A percentile compares a stretch with the other conserved stretches of the same genome.
Conservation (phyloP, 352 stramenopile species). For the Globisporangium cystogenes region DNA sequence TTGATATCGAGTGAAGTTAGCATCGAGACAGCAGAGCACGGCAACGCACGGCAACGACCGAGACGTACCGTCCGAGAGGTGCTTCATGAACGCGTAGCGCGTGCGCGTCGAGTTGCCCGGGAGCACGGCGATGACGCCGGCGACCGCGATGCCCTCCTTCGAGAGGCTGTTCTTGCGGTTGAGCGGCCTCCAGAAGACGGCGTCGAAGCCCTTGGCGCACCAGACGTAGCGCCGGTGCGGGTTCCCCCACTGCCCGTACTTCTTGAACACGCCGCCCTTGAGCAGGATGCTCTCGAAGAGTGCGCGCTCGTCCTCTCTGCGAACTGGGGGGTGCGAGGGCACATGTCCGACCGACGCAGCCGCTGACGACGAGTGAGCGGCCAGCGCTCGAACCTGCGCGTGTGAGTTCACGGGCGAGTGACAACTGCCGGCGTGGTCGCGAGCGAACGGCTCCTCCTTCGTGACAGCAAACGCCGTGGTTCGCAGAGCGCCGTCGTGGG, state of each 20-base stretch:
- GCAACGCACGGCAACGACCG: too few relatives aligned
- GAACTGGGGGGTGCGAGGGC: background rate
- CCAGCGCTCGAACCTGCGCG: background rate
- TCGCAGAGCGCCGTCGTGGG: background rate
- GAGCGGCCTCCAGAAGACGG: constrained; percentile 58
- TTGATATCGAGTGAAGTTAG: background rate
- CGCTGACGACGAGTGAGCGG: background rate
- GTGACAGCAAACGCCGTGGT: background rate
- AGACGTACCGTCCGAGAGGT: constrained; percentile 51
- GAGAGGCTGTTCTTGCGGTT: constrained; percentile 58
- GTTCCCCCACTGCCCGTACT: constrained; percentile 71
- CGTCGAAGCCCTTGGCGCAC: constrained; percentile 61
- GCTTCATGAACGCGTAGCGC: constrained; percentile 73
- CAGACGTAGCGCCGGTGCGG: constrained; percentile 71
- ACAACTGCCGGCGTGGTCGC: background rate
- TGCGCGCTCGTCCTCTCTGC: constrained; percentile 27
- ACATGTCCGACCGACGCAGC: background rate
- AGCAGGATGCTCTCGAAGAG: constrained; percentile 56
- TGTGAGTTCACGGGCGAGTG: constrained; percentile 3
- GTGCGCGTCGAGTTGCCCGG: constrained; percentile 54
- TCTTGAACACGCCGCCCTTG: constrained; percentile 69
- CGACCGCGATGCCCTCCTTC: constrained; percentile 48
- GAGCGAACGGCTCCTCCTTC: background rate
- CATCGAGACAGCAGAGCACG: background rate
- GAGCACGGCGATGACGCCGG: constrained; percentile 41